Base-by-base conservation (phyloP, 2,329 filamentous ascomycete species). In the Paramyrothecium roridum region DNA sequence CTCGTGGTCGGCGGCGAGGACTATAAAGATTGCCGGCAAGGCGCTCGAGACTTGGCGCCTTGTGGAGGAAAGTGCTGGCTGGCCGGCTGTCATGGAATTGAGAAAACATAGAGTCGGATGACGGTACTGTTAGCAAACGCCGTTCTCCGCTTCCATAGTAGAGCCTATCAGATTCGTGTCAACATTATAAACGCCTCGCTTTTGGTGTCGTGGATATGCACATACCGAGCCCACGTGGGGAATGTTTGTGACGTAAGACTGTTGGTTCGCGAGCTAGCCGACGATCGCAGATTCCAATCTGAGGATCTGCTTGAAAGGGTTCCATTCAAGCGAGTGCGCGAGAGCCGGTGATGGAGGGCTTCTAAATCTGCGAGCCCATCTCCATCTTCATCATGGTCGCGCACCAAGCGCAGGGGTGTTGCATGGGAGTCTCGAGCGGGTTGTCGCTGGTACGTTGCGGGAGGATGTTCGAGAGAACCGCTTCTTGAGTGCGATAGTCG, bases 121-220 rank as follows among this genome's bases (percentile, higher is more conserved):
- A 75, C 10, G 73, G 68, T 37, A 74, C 66, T 19, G 76, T 74
- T 50, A 88, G 69, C 55, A 73, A 83, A 49, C 73, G 80, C 57
- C 77, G 79, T 68, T 83, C 86, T 52, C 86, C 85, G 53, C 84
- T 85, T 37, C 85, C 84, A 67, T 92, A 92, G 70, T 91, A 92
- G 17, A 90, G 73, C 61, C 79, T 85, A 45, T 69, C 47, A 37
- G 12, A 34, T 48, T 16, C 13, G 37, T 43, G 37, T 43, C 16
- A 43, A 13, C 37, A 6, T 43, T 19, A 43, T 13, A 17, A 43
- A 4, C 12, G 13, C n/a, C n/a, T 43, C 7, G 13, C n/a, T 17
- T 43, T 17, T 13, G 7, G n/a, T 19, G n/a, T 19, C n/a, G n/a
- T 43, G 7, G n/a, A 19, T 13, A 19, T 49, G 8, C 33, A 54